Conservation (phyloP, 345 rosid species). For the Dipteronia sinensis region DNA sequence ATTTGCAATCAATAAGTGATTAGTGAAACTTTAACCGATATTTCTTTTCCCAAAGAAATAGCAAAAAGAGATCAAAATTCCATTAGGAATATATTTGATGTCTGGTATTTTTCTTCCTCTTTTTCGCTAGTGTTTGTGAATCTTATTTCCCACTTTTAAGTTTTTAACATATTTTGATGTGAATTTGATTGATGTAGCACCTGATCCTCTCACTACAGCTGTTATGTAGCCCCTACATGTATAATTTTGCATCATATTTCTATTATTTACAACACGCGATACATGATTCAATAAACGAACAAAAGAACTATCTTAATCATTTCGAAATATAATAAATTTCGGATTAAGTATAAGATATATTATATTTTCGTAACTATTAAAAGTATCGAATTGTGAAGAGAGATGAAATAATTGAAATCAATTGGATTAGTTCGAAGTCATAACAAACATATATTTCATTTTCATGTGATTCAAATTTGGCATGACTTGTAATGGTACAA, state of each 20-base stretch:
- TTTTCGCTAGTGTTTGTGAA: not conserved
- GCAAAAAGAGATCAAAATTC: not conserved
- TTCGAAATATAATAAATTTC: too few relatives aligned
- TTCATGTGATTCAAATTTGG: too few relatives aligned
- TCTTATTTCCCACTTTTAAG: not conserved
- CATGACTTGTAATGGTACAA: too few relatives aligned
- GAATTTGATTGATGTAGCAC: not conserved
- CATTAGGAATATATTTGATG: not conserved
- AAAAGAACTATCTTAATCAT: too few relatives aligned
- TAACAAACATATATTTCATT: not conserved
- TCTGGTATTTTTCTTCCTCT: not conserved
- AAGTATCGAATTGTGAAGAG: not conserved
- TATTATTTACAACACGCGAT: not conserved
- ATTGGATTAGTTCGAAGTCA: not conserved
- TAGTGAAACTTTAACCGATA: not conserved
- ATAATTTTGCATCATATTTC: not conserved
- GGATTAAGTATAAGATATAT: too few relatives aligned
- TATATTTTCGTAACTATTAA: too few relatives aligned
- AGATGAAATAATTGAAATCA: not conserved
- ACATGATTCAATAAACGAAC: too few relatives aligned
- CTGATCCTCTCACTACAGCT: not conserved
- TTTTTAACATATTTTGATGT: not conserved
- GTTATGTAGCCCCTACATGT: not conserved
- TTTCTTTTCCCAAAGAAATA: not conserved
- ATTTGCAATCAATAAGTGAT: not conserved